Evolutionary conservation across 352 stramenopile species (phyloP).

Genomic region (Halophytophthora polymorphica): DNA sequence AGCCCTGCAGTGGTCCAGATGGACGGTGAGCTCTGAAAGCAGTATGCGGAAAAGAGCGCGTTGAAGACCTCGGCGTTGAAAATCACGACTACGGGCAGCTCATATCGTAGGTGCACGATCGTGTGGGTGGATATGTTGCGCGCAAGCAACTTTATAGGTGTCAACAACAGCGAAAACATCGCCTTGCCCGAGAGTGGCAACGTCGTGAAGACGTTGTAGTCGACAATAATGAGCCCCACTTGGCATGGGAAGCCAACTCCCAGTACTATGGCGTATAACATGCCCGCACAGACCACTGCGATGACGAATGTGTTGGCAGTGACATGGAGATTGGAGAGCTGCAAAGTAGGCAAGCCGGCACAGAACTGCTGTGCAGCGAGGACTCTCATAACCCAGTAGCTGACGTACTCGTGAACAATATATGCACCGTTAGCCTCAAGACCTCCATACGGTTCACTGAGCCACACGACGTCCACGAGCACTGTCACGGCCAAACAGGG

Average conservation of each 20-base stretch:
- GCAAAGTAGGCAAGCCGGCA: conserved; percentile 16
- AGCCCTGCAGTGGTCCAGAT: conserved; percentile 17
- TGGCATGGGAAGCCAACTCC: conserved; percentile 32
- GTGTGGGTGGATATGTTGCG: conserved; percentile 18
- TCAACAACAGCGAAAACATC: conserved; percentile 21
- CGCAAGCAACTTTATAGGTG: conserved; percentile 26
- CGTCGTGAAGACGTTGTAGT: conserved; percentile 26
- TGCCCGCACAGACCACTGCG: neutral
- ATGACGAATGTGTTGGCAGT: conserved; percentile 5
- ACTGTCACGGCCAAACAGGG: conserved; percentile 19
- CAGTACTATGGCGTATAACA: conserved; percentile 11
- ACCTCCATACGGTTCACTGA: conserved; percentile 9
- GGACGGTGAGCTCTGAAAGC: conserved; percentile 37
- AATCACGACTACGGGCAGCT: conserved; percentile 25
- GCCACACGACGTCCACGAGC: conserved; percentile 17
- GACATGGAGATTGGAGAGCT: conserved; percentile 2
- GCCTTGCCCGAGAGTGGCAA: conserved; percentile 7
- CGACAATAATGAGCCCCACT: conserved; percentile 28
- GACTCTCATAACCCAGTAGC: conserved; percentile 21
- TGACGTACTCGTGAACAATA: conserved; percentile 9
- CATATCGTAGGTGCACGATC: conserved; percentile 17
- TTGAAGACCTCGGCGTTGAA: conserved; percentile 49
- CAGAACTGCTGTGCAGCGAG: conserved; percentile 20
- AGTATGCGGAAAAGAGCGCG: conserved; percentile 37
- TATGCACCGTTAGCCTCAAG: conserved; percentile 13